These are phyloP conservation scores for Geranium incanum DNA, from an alignment of 441 rosid genomes.

Conservation along the genomic window DNA sequence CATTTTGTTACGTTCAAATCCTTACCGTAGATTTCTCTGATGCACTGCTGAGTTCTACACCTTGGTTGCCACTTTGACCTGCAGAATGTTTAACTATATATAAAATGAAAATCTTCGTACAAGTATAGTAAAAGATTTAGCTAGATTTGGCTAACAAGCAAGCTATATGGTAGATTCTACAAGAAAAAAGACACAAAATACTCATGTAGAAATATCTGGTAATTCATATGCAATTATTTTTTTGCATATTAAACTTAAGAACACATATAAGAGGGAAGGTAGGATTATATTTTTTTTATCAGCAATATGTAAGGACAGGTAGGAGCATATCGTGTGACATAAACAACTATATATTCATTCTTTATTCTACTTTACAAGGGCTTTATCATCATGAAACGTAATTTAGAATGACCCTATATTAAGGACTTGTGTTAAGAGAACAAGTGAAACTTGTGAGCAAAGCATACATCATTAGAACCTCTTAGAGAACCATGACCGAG, in stretches of 20 bases:
- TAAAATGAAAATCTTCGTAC: background rate
- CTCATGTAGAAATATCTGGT: background rate
- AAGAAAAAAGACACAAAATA: background rate
- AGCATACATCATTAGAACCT: background rate
- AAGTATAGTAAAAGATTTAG: background rate
- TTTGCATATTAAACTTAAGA: background rate
- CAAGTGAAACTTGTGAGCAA: background rate
- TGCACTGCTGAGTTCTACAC: conserved; percentile 28
- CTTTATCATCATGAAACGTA: background rate
- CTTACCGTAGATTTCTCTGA: conserved; percentile 46
- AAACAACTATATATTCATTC: background rate
- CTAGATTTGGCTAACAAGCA: background rate
- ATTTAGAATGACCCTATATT: background rate
- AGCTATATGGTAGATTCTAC: background rate
- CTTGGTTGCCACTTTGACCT: conserved; percentile 46
- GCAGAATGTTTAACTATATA: conserved; percentile 16
- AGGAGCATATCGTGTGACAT: no score
- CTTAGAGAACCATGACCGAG: background rate
- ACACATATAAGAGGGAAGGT: background rate
- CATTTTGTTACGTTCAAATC: conserved; percentile 5
- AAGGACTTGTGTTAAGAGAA: background rate
- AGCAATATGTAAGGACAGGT: no score
- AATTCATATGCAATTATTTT: background rate
- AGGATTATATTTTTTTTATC: background rate
- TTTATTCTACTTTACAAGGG: background rate